Percentiles rank a stretch among this genome's conserved stretches.
phyloP scores from a whole-genome alignment of 2,329 filamentous ascomycete genomes.

The Calonectria crousiana region DNA sequence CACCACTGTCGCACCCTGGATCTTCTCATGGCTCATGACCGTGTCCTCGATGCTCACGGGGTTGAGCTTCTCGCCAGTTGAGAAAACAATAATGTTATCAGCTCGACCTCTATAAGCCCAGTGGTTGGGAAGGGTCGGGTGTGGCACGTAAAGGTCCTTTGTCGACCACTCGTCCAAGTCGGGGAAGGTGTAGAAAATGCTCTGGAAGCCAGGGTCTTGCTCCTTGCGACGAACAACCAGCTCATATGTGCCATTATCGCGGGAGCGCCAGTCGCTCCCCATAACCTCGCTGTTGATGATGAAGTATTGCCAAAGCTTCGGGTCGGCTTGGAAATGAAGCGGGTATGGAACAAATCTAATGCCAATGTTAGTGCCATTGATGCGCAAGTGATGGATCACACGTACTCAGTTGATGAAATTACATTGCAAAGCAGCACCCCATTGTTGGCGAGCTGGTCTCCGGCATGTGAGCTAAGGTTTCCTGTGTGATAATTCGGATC shows the following conservation, averaged over 20 bases:
- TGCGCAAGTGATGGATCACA: too few species aligned
- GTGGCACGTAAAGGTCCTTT: background rate
- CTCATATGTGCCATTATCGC: background rate
- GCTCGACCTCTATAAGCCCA: background rate
- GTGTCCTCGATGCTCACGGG: background rate
- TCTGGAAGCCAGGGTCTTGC: background rate
- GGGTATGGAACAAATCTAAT: background rate
- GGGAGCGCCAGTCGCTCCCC: background rate
- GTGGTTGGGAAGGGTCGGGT: background rate
- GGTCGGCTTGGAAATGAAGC: background rate
- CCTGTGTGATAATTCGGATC: background rate
- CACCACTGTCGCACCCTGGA: background rate
- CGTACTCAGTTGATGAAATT: background rate
- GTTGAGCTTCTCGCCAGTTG: background rate
- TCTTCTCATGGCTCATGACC: background rate
- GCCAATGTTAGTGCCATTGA: background rate
- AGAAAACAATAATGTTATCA: constrained; percentile 1
- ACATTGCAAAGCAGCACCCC: background rate
- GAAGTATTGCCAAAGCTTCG: background rate
- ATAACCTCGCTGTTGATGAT: background rate
- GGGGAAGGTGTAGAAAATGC: background rate
- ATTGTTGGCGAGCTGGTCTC: background rate
- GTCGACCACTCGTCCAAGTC: background rate
- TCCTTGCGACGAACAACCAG: background rate
- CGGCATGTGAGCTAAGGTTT: background rate